Base-by-base conservation (phyloP, 2,329 filamentous ascomycete species). In the Alternaria burnsii region DNA sequence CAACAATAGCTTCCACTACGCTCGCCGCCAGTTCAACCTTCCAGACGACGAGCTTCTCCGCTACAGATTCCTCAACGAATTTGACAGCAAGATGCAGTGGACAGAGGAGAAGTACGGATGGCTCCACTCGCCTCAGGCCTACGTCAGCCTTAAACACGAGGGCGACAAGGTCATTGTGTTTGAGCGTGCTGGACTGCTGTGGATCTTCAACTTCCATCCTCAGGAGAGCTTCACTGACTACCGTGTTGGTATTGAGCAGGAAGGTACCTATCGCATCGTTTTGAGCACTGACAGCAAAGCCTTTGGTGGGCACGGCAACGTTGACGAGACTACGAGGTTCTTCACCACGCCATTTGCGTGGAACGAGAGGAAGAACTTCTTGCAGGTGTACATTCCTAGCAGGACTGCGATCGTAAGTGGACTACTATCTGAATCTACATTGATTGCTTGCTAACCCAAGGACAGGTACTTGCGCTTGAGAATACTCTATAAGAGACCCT, bases 181-280 rank as follows among this genome's bases (percentile, higher is more conserved):
- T 77, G 95, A 99, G 83, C 88, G 95, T 32, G 95, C 89, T 1
- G 94, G 94, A 0, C 82, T 97, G 59, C 84, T 99, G 11, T 99
- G 94, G 84, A 86, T 97, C 71, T 98, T 99, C 86, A 99, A 99
- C 82, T 97, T 98, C 85, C 89, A 98, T 76, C 89, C 92, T 0
- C 87, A 87, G 28, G 82, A 90, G 68, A 97, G 93, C 79, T 99
- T 91, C 80, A 89, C 90, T 11, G 95, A 98, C 80, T 99, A 97
- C 78, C 88, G 94, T 38, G 90, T 99, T 47, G 95, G 95, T 18
- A 85, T 99, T 40, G 93, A 98, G 52, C 84, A 88, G 20, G 82
- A 90, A 4, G 95, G 95, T 40, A 97, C 92, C 1, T 99, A 99
- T 80, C 86, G 88, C 56, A 88, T 97, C 55, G 89, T 97, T 4